These are phyloP conservation scores for Pisolithus tinctorius DNA, from an alignment of 768 basidiomycete genomes.

Conservation along the genomic window DNA sequence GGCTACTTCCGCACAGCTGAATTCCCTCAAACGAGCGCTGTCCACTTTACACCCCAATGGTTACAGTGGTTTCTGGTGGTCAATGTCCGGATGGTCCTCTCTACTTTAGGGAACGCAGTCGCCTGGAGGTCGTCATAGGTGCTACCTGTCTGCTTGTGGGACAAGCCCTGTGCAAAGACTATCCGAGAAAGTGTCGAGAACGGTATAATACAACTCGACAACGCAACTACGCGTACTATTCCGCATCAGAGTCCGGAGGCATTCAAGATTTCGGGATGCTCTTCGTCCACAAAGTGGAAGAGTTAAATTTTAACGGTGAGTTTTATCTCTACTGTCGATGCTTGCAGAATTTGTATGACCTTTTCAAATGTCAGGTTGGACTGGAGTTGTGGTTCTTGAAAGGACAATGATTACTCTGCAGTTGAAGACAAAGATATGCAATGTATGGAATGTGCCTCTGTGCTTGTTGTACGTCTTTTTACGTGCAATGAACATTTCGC, in stretches of 20 bases:
- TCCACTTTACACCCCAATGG: neutral
- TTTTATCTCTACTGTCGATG: neutral
- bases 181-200: slow-evolving; percentile 1
- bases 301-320: slow-evolving; percentile 7
- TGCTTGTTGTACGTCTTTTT: too few species aligned
- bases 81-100: neutral
- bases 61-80: neutral
- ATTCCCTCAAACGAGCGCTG: neutral
- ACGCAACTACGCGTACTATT: neutral
- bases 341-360: neutral
- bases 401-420: too few species aligned
- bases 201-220: neutral
- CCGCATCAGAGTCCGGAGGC: neutral
- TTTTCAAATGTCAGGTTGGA: too few species aligned
- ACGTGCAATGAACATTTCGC: too few species aligned
- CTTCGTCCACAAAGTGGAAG: slow-evolving; percentile 10
- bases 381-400: too few species aligned
- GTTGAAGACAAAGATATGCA: too few species aligned
- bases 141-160: slow-evolving; percentile 6
- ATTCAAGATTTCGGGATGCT: slow-evolving; percentile 10
- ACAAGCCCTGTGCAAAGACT: slow-evolving; percentile 12
- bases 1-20: slow-evolving; percentile 15
- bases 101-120: neutral
- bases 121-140: slow-evolving; percentile 12
- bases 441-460: too few species aligned